A percentile compares a stretch with the other conserved stretches of the same genome.
Evolutionary conservation across 306 rosid genomes (phyloP).

Genomic region (Sicyos baderoa): DNA sequence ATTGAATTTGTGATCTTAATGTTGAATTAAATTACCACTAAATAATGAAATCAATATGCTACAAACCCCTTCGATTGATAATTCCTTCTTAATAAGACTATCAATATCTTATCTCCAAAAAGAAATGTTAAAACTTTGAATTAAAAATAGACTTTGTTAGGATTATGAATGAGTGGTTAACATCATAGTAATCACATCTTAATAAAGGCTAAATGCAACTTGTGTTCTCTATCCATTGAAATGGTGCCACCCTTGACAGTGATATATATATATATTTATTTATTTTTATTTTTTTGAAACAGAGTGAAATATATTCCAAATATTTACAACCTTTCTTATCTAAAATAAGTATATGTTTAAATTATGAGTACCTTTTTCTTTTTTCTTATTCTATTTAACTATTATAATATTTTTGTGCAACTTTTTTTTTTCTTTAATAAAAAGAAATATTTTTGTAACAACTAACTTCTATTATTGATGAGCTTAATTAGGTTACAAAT

Average conservation of each 20-base stretch:
- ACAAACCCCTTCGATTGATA: too few relatives aligned
- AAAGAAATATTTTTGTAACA: neutral
- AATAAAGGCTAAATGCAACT: neutral
- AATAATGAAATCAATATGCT: too few relatives aligned
- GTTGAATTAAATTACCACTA: too few relatives aligned
- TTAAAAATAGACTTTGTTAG: neutral
- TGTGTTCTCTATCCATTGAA: neutral
- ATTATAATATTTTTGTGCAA: too few relatives aligned
- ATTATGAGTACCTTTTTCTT: neutral
- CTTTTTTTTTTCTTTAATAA: too few relatives aligned
- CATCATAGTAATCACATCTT: neutral
- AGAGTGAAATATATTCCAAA: neutral
- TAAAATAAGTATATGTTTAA: too few relatives aligned
- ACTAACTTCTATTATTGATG: neutral
- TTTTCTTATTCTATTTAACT: too few relatives aligned
- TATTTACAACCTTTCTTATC: too few relatives aligned
- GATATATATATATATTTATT: too few relatives aligned
- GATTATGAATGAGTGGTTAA: neutral
- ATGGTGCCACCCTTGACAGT: neutral
- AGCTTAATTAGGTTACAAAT: neutral
- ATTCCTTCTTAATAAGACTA: too few relatives aligned
- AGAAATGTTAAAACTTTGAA: neutral
- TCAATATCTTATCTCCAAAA: neutral
- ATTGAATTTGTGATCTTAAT: too few relatives aligned
- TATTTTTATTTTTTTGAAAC: too few relatives aligned